Evolutionary conservation across 2,329 filamentous ascomycete species (phyloP).

Genomic region (Chaetothyriales sp.): DNA sequence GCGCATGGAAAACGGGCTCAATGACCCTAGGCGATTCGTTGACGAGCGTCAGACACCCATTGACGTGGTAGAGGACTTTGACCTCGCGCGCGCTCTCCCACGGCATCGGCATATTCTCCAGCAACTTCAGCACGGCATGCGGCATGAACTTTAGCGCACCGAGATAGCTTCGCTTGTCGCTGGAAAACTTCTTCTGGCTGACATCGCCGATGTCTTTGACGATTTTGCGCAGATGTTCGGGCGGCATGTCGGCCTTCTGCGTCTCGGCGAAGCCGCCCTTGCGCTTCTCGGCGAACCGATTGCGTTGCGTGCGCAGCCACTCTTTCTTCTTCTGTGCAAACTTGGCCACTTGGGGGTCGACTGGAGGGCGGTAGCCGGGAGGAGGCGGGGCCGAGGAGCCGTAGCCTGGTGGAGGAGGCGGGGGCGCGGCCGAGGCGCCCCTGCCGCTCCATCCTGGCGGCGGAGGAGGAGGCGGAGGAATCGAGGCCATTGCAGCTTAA

Average conservation of each 20-base stretch:
- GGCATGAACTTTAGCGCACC: constrained; percentile 99
- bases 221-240: constrained; percentile 95
- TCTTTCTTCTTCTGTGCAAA: constrained; percentile 98
- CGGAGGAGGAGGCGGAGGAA: constrained; percentile 45
- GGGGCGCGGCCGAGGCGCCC: constrained; percentile 8
- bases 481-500: constrained; percentile 39
- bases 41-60: constrained; percentile 89
- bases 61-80: constrained; percentile 96
- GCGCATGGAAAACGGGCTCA: constrained; percentile 92
- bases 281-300: constrained; percentile 90
- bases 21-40: constrained; percentile 96
- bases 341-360: constrained; percentile 77
- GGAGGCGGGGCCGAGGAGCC: constrained; percentile 52
- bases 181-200: constrained; percentile 98
- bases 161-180: constrained; percentile 93
- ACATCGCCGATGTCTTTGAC: constrained; percentile 98
- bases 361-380: constrained; percentile 67
- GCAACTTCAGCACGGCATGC: constrained; percentile 86
- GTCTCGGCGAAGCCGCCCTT: constrained; percentile 95
- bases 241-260: constrained; percentile 96
- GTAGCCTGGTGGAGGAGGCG: constrained; percentile 38
- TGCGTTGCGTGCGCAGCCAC: constrained; percentile 85
- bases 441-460: constrained; percentile 51
- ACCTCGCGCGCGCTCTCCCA: constrained; percentile 96
- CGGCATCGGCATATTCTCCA: constrained; percentile 99